Evolutionary conservation across 1,284 basidiomycete species (phyloP).

Genomic region (Tremellales sp.): DNA sequence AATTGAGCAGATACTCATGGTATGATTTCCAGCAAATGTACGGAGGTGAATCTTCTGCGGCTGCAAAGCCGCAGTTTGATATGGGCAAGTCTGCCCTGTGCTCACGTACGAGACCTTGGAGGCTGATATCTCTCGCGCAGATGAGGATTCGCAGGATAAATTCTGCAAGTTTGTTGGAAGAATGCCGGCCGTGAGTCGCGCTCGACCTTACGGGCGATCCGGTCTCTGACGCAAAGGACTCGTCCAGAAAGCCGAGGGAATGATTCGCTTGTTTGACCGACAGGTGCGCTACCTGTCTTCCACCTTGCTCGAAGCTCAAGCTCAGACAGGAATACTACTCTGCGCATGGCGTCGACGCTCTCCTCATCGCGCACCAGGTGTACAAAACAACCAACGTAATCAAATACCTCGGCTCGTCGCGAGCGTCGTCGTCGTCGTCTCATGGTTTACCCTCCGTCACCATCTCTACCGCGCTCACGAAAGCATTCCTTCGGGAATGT

Average conservation of each 20-base stretch:
- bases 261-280: constrained; percentile 79
- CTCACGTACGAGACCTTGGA: too few relatives aligned
- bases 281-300: constrained; percentile 33
- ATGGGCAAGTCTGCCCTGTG: constrained; percentile 34
- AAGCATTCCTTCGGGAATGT: constrained; percentile 81
- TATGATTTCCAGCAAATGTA: constrained; percentile 43
- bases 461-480: constrained; percentile 75
- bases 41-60: constrained; percentile 40
- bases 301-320: too few relatives aligned
- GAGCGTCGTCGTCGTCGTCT: constrained; percentile 28
- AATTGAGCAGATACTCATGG: not conserved
- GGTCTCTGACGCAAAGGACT: not conserved
- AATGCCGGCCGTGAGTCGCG: constrained; percentile 52
- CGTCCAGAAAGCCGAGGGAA: constrained; percentile 51
- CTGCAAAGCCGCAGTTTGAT: constrained; percentile 42
- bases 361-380: constrained; percentile 78
- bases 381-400: constrained; percentile 61
- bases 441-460: constrained; percentile 67
- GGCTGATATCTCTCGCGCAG: too few relatives aligned
- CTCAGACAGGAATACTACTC: constrained; percentile 85
- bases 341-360: constrained; percentile 82
- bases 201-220: too few relatives aligned
- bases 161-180: constrained; percentile 70
- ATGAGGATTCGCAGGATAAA: constrained; percentile 63
- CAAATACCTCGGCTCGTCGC: constrained; percentile 55